Conservation (phyloP, 2,329 filamentous ascomycete species). For the Fusarium nisikadoi region DNA sequence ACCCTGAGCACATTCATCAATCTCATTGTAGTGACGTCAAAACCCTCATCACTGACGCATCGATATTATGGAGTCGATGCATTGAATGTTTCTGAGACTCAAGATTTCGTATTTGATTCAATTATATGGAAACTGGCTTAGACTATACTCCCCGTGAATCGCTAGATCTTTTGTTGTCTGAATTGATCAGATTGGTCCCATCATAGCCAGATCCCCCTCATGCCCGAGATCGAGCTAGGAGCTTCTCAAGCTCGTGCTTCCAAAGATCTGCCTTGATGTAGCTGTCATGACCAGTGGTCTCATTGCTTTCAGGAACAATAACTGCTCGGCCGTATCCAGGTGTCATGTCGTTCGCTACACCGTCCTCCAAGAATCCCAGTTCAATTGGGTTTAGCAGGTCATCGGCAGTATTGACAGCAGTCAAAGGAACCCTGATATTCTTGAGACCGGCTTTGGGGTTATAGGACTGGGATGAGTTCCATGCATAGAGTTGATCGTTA, state of each 20-base stretch:
- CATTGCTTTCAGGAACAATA: constrained; percentile 1
- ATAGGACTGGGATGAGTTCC: constrained; percentile 17
- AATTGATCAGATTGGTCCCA: background rate
- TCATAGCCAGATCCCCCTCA: rapidly evolving
- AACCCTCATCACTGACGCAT: constrained; percentile 17
- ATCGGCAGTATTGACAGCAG: constrained; percentile 24
- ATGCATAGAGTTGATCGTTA: constrained; percentile 25
- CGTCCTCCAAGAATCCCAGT: constrained; percentile 7
- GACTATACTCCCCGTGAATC: rapidly evolving
- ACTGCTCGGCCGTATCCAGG: background rate
- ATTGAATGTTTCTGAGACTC: rapidly evolving
- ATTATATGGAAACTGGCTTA: rapidly evolving
- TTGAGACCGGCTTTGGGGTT: constrained; percentile 1
- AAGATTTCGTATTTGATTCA: rapidly evolving
- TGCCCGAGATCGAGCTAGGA: background rate
- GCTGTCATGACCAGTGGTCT: constrained; percentile 18
- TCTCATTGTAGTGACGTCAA: constrained; percentile 23
- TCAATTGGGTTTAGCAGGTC: constrained; percentile 23
- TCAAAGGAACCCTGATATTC: constrained; percentile 16
- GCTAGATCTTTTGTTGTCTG: background rate
- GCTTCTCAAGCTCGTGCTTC: constrained; percentile 19
- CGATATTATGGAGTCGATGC: background rate
- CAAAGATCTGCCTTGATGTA: constrained; percentile 26
- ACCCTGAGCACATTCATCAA: background rate
- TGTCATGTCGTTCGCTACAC: constrained; percentile 4